Conservation (phyloP, 2,329 filamentous ascomycete genomes). For the Venturia asperata region DNA sequence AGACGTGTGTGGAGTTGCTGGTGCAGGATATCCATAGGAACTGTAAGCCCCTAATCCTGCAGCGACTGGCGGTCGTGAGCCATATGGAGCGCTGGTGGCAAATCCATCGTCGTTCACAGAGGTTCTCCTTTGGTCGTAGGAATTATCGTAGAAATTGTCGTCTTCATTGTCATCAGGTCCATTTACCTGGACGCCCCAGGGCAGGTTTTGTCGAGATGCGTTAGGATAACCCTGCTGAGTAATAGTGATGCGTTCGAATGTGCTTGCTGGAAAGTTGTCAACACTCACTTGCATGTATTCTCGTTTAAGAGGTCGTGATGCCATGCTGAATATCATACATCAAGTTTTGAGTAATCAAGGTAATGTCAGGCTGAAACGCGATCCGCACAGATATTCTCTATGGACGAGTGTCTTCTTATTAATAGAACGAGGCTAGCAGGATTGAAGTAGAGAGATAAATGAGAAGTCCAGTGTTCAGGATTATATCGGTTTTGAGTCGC, state of each 20-base stretch:
- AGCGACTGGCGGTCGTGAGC: background rate
- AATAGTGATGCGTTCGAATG: background rate
- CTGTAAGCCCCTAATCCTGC: background rate
- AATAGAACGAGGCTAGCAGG: background rate
- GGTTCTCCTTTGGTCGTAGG: background rate
- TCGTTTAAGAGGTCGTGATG: background rate
- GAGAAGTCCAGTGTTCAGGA: background rate
- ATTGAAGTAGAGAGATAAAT: background rate
- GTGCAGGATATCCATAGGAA: constrained; percentile 4
- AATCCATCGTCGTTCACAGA: background rate
- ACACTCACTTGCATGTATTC: background rate
- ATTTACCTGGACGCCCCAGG: background rate
- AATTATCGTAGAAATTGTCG: background rate
- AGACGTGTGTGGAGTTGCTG: background rate
- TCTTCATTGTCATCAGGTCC: background rate
- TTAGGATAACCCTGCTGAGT: background rate
- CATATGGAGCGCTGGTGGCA: background rate
- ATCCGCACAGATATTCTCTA: background rate
- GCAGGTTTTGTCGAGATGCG: background rate
- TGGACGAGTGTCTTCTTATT: background rate
- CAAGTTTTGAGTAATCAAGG: background rate
- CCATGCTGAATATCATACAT: background rate
- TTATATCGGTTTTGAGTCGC: background rate
- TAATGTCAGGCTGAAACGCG: background rate
- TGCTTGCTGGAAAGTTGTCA: background rate